A percentile compares a stretch with the other conserved stretches of the same genome.
These are phyloP conservation scores for Suhomyces emberorum DNA, from an alignment of 805 yeast species.

Conservation along the genomic window DNA sequence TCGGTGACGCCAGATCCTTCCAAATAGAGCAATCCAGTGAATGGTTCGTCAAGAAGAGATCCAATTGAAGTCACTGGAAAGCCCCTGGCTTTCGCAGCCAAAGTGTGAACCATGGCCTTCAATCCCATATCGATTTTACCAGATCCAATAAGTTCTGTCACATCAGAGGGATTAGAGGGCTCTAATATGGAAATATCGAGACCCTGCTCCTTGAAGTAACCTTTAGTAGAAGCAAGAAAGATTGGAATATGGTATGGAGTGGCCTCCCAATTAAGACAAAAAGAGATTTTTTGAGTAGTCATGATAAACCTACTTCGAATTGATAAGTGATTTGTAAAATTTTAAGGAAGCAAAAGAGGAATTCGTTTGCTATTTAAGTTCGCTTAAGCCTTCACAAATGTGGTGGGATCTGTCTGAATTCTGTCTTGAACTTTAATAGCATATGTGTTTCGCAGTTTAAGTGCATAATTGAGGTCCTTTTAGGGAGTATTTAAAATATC, in stretches of 20 bases:
- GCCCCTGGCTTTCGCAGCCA: conserved; percentile 59
- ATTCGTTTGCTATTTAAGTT: no score
- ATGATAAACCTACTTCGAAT: no score
- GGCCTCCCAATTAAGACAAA: conserved; percentile 52
- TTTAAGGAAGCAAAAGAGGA: no score
- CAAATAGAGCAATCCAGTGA: conserved; percentile 53
- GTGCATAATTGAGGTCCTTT: no score
- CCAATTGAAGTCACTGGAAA: conserved; percentile 56
- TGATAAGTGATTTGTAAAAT: no score
- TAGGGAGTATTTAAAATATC: no score
- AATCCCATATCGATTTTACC: conserved; percentile 59
- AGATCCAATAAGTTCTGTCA: conserved; percentile 53
- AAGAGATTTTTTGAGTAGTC: conserved; percentile 49
- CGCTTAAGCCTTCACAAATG: no score
- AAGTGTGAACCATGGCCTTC: conserved; percentile 58
- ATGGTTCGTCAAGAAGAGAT: conserved; percentile 54
- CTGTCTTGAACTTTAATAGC: no score
- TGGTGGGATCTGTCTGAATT: no score
- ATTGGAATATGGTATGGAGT: conserved; percentile 56
- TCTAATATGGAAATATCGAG: conserved; percentile 51
- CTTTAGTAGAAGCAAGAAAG: conserved; percentile 47
- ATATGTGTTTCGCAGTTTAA: no score
- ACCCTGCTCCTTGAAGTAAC: conserved; percentile 49
- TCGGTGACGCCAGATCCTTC: conserved; percentile 49
- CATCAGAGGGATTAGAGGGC: conserved; percentile 58